Conservation (phyloP, 164 flowering plant genomes). For the Umbilicus rupestris region DNA sequence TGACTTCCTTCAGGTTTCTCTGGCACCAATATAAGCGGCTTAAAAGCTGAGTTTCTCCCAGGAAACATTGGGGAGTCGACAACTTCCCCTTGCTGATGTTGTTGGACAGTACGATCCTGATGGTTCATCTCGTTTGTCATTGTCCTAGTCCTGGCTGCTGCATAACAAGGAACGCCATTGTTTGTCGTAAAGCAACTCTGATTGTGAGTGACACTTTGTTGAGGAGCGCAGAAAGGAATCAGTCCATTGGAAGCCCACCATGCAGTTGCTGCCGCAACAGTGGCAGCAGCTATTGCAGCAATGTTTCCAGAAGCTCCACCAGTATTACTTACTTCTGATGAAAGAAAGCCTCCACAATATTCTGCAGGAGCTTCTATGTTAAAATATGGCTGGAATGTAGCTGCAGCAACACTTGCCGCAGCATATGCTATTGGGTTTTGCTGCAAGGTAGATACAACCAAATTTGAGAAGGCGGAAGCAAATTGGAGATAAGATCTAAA, state of each 20-base stretch:
- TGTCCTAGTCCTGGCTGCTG: conserved; percentile 16
- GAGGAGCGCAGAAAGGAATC: conserved; percentile 47
- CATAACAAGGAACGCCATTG: conserved; percentile 26
- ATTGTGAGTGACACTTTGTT: conserved; percentile 30
- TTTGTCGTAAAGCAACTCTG: conserved; percentile 34
- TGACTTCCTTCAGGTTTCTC: conserved; percentile 54
- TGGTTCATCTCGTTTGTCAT: not conserved
- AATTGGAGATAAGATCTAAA: conserved; percentile 40
- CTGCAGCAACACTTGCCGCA: conserved; percentile 81
- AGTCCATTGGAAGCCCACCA: conserved; percentile 97
- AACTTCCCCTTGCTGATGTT: not conserved
- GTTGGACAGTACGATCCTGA: not conserved
- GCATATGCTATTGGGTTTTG: conserved; percentile 88
- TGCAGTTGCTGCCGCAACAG: conserved; percentile 95
- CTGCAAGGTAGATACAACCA: conserved; percentile 49
- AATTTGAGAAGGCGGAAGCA: conserved; percentile 51
- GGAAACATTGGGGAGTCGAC: conserved; percentile 2
- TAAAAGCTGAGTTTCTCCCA: conserved; percentile 19
- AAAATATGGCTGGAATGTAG: conserved; percentile 50
- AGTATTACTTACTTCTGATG: conserved; percentile 21
- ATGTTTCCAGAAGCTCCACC: conserved; percentile 35
- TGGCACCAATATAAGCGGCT: conserved; percentile 32
- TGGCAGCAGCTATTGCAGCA: conserved; percentile 77
- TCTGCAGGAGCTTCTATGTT: conserved; percentile 34
- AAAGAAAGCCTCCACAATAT: conserved; percentile 35